Evolutionary conservation across 768 basidiomycete genomes (phyloP), one percentile per base, ranked within the genome.

Genomic region (Rhodocollybia butyracea): DNA sequence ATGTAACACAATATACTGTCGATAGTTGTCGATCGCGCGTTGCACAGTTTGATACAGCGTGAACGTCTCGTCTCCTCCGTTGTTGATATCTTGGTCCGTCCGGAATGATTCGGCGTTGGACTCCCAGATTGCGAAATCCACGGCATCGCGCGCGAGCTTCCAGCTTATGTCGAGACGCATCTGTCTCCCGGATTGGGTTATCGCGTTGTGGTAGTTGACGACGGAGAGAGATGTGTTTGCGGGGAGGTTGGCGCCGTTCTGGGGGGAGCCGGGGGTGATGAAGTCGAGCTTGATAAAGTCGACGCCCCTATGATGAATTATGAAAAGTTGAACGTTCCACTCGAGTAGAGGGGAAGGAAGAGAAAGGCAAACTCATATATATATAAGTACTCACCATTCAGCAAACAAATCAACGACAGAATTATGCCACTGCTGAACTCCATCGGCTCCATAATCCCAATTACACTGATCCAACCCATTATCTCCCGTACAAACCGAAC

Each of bases 131-230:
- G 29, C 17, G 45, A 53, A 57, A 45, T 53, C 41, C 3, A 8
- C n/a, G 7, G 32, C 21, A n/a, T 57, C 41, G 4, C 57, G 38
- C 13, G 41, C 57, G 31, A 57, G 57, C 31, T 51, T 53, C 57
- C 57, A 57, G 32, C 51, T 53, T 26, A 57, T 57, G 42, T 57
- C 57, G 13, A 57, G 30, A 26, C 57, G 57, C 57, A 57, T 57
- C 26, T 38, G 51, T 7, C 51, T 39, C 19, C 51, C 57, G 15
- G 51, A 46, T 5, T 47, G 31, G 11, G 10, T 12, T 17, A 57
- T 57, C 17, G 57, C 57, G 27, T 38, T 53, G 34, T 57, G 57
- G 31, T 53, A 53, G 5, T 27, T 41, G 17, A 57, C 34, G 11
- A 57, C 57, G 22, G 31, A 51, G 15, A 12, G 24, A 21, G 30